Evolutionary conservation across 208 protist genomes (phyloP).

Genomic region (Acanthamoeba sp.): DNA sequence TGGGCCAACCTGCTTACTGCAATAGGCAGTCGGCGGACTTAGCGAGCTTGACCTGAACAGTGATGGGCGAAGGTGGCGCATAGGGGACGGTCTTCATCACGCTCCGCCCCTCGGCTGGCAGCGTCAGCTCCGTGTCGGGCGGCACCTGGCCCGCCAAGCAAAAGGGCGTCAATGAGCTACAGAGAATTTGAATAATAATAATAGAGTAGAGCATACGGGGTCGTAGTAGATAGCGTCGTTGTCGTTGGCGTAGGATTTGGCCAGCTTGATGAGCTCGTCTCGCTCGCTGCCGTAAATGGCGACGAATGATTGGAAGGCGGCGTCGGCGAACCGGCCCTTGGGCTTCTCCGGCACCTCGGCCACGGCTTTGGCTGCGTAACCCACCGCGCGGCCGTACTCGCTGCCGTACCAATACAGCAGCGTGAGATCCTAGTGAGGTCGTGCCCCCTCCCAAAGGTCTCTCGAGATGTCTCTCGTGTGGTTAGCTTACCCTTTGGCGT

Average conservation of each 20-base stretch:
- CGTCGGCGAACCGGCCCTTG: background rate
- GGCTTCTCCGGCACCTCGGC: conserved; percentile 38
- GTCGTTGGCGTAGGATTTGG: background rate
- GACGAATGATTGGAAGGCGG: background rate
- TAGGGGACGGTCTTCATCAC: conserved; percentile 18
- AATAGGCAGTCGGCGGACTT: conserved; percentile 22
- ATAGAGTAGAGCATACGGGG: too few relatives aligned
- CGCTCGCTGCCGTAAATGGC: background rate
- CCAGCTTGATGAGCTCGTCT: background rate
- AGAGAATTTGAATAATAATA: too few relatives aligned
- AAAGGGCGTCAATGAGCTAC: too few relatives aligned
- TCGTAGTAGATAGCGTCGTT: conserved; percentile 27
- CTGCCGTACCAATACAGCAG: too few relatives aligned
- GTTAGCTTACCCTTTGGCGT: background rate
- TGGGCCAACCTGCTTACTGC: too few relatives aligned
- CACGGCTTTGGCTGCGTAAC: background rate
- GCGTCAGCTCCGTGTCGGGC: background rate
- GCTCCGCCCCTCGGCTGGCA: background rate
- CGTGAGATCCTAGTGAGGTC: too few relatives aligned
- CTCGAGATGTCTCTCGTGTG: too few relatives aligned
- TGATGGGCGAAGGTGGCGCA: background rate
- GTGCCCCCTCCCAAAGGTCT: too few relatives aligned
- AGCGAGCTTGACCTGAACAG: background rate
- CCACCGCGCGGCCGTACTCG: conserved; percentile 32
- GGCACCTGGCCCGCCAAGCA: too few relatives aligned